Conservation (phyloP, 1,139 yeast species). For the Saccharomyces hybrid region DNA sequence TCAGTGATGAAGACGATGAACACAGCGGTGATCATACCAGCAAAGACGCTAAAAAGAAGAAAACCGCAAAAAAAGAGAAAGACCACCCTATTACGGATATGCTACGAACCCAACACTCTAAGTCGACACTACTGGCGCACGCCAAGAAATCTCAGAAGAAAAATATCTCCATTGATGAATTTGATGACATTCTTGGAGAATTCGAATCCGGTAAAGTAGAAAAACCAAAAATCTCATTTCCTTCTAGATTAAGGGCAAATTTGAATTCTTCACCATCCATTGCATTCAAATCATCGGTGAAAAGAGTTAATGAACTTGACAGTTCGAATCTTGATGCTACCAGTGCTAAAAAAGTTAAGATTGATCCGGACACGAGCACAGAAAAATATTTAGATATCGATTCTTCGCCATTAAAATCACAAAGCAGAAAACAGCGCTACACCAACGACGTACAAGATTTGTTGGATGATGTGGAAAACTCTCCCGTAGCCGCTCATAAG, state of each 20-base stretch:
- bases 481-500: neutral
- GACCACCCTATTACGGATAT: constrained; percentile 20
- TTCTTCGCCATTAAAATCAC: constrained; percentile 18
- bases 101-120: constrained; percentile 26
- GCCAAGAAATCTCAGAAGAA: constrained; percentile 28
- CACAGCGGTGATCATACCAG: constrained; percentile 15
- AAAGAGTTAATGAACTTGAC: constrained; percentile 3
- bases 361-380: constrained; percentile 10
- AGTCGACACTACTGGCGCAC: constrained; percentile 11
- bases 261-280: neutral
- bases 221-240: constrained; percentile 3
- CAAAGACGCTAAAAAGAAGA: constrained; percentile 29
- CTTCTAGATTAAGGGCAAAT: neutral
- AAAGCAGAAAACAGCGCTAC: constrained; percentile 1
- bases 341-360: constrained; percentile 12
- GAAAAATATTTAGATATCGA: constrained; percentile 10
- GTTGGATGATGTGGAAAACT: constrained; percentile 14
- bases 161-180: constrained; percentile 32
- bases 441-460: constrained; percentile 9
- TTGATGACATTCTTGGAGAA: constrained; percentile 44
- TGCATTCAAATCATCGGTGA: constrained; percentile 1
- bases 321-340: neutral
- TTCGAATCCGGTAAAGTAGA: constrained; percentile 28
- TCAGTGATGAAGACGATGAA: constrained; percentile 18
- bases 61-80: constrained; percentile 12